Conservation (phyloP, 1,139 yeast genomes). For the Kodamaea derodonti region DNA sequence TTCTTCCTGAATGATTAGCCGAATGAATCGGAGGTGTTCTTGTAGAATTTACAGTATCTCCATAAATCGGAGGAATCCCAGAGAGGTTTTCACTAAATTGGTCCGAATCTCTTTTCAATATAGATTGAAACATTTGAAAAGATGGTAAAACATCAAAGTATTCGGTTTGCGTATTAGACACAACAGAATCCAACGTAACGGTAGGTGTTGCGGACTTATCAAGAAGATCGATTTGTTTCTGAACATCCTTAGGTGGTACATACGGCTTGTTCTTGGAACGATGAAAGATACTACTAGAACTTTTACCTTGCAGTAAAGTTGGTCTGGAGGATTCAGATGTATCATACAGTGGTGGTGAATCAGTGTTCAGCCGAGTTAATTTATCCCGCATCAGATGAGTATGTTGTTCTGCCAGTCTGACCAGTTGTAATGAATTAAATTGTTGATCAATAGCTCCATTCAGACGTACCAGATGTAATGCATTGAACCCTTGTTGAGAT, state of each 20-base stretch:
- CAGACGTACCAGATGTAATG: constrained; percentile 1
- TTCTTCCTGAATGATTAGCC: background rate
- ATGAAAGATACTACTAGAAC: background rate
- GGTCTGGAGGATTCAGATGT: constrained; percentile 1
- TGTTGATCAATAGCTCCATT: background rate
- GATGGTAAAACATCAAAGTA: constrained; percentile 58
- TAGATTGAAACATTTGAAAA: constrained; percentile 59
- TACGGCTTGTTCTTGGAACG: constrained; percentile 22
- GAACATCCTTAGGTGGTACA: constrained; percentile 33
- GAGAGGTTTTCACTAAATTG: constrained; percentile 39
- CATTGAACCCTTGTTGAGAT: background rate
- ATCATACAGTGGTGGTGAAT: background rate
- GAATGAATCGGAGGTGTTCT: constrained; percentile 21
- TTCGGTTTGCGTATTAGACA: constrained; percentile 37
- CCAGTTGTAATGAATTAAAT: background rate
- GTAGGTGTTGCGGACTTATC: constrained; percentile 11
- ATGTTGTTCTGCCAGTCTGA: background rate
- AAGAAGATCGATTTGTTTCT: constrained; percentile 28
- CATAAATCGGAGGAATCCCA: constrained; percentile 39
- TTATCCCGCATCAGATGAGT: background rate
- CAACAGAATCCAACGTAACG: constrained; percentile 17
- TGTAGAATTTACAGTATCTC: constrained; percentile 29
- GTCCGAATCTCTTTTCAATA: constrained; percentile 45
- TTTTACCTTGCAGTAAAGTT: background rate
- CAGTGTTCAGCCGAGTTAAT: too few species aligned